Conservation (phyloP, 345 rosid genomes). For the Hypericum perforatum region DNA sequence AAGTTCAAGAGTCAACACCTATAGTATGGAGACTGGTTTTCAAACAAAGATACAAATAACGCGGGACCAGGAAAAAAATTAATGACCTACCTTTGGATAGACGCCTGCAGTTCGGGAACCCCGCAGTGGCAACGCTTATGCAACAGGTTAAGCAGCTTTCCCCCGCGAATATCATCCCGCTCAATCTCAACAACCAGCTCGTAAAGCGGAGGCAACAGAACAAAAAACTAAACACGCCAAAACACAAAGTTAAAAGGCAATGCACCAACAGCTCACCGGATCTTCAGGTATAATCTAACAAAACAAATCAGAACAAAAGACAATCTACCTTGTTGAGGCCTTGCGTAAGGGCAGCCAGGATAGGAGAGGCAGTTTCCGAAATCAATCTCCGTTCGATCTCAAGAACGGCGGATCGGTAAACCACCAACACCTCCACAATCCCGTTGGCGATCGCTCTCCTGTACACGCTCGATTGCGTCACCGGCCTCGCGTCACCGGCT, state of each 20-base stretch:
- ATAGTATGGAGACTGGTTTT: too few species aligned
- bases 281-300: neutral
- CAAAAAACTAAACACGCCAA: constrained; percentile 48
- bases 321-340: constrained; percentile 77
- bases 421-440: constrained; percentile 71
- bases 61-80: neutral
- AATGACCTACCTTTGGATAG: constrained; percentile 68
- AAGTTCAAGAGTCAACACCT: too few species aligned
- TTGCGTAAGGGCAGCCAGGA: constrained; percentile 72
- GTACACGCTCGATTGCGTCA: constrained; percentile 45
- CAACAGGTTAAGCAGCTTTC: constrained; percentile 76
- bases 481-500: constrained; percentile 24
- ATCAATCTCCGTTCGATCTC: constrained; percentile 76
- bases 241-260: neutral
- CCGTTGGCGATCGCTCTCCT: constrained; percentile 94
- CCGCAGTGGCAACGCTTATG: constrained; percentile 91
- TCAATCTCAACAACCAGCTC: constrained; percentile 88
- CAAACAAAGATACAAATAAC: neutral
- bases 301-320: neutral
- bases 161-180: constrained; percentile 84
- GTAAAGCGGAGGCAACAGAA: constrained; percentile 73
- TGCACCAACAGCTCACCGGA: neutral
- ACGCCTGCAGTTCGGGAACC: constrained; percentile 87
- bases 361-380: constrained; percentile 58
- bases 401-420: constrained; percentile 84